Evolutionary conservation across 176 grass and related monocot genomes (phyloP).

Genomic region (Cocos nucifera): DNA sequence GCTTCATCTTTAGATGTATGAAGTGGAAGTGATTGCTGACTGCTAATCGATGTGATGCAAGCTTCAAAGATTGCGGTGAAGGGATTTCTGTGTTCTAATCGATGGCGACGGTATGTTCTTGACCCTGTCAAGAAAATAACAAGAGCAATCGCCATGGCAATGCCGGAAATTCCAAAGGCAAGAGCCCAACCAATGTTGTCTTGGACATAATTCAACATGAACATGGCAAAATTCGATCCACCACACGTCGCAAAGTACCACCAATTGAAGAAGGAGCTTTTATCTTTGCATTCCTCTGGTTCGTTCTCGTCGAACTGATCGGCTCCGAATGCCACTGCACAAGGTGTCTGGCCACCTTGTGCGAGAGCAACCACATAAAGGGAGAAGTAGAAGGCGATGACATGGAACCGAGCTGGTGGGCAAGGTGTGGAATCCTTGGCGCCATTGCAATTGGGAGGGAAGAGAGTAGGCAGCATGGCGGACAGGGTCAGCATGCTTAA

Average conservation of each 20-base stretch:
- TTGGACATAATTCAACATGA: conserved; percentile 56
- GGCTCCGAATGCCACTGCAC: conserved; percentile 32
- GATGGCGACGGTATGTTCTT: conserved; percentile 28
- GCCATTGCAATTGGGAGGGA: conserved; percentile 14
- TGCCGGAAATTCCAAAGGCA: conserved; percentile 42
- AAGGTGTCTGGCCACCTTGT: conserved; percentile 59
- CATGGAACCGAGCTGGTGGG: conserved; percentile 12
- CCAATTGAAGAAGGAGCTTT: conserved; percentile 84
- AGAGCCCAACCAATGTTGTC: conserved; percentile 56
- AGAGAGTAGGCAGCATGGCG: not conserved
- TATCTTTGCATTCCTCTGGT: conserved; percentile 23
- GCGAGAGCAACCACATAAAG: conserved; percentile 45
- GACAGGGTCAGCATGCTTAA: conserved; percentile 57
- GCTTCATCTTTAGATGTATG: too few relatives aligned
- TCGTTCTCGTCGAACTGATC: conserved; percentile 50
- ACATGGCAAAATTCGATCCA: conserved; percentile 31
- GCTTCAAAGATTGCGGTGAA: too few relatives aligned
- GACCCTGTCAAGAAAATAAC: conserved; percentile 36
- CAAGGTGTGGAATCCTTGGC: not conserved
- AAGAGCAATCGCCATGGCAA: conserved; percentile 35
- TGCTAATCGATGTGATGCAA: too few relatives aligned
- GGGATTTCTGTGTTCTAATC: not conserved
- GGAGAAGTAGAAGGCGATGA: conserved; percentile 38
- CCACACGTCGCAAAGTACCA: conserved; percentile 64
- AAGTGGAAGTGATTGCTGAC: too few relatives aligned